A percentile compares a stretch with the other conserved stretches of the same genome.
Evolutionary conservation across 2,329 filamentous ascomycete genomes (phyloP).

Genomic region (Fusarium sp.): DNA sequence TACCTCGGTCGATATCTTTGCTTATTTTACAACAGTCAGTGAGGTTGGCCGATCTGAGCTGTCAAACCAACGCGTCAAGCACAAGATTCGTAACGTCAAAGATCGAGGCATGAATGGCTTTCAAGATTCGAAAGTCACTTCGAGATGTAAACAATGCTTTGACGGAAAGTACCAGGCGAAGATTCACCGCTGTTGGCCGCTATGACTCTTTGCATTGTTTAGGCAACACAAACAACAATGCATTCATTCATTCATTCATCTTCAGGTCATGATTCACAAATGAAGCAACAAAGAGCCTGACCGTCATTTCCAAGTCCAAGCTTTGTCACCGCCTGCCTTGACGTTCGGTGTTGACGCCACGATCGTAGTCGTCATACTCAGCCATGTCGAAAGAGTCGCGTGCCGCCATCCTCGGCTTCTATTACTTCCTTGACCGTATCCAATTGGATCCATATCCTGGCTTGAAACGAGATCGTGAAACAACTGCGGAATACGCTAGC

Average conservation of each 20-base stretch:
- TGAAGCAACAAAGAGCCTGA: neutral
- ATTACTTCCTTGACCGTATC: conserved; percentile 23
- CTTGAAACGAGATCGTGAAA: conserved; percentile 38
- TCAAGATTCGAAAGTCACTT: neutral
- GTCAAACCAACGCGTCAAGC: neutral
- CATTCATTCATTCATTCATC: neutral
- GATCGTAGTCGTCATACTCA: conserved; percentile 1
- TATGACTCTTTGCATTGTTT: neutral
- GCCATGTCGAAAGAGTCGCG: conserved; percentile 1
- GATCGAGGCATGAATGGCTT: neutral
- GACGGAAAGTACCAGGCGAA: neutral
- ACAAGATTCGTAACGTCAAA: neutral
- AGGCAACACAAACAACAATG: neutral
- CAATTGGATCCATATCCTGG: conserved; percentile 14
- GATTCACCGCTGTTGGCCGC: neutral
- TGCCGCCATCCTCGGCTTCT: conserved; percentile 18
- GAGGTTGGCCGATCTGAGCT: neutral
- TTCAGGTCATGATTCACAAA: neutral
- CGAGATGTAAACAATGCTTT: neutral
- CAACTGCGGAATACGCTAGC: conserved; percentile 18
- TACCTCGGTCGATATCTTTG: neutral
- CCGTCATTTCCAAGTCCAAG: conserved; percentile 3
- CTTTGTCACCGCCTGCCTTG: conserved; percentile 1
- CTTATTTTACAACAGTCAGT: neutral
- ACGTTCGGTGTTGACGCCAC: conserved; percentile 7